Evolutionary conservation across 2,329 filamentous ascomycete species (phyloP).

Genomic region (Colletotrichum tropicicola): DNA sequence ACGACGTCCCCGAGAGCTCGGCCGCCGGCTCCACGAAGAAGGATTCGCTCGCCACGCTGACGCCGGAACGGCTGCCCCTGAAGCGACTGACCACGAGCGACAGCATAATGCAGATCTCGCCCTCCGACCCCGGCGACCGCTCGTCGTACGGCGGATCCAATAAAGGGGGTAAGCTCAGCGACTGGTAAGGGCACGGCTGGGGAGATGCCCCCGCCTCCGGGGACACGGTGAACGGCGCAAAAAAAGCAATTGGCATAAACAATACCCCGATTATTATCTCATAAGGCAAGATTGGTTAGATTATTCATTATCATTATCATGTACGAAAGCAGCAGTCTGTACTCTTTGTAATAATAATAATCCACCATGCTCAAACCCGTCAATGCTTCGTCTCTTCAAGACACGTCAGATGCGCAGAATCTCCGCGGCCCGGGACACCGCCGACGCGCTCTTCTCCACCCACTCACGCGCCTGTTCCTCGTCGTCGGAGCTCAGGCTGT

Average conservation of each 20-base stretch:
- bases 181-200: not conserved
- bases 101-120: not conserved
- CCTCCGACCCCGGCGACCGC: not conserved
- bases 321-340: not conserved
- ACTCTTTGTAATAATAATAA: not conserved
- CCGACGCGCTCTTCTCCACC: constrained; percentile 18
- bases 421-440: constrained; percentile 9
- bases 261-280: not conserved
- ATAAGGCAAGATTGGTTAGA: not conserved
- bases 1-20: not conserved
- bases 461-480: not conserved
- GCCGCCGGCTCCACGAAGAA: constrained; percentile 21
- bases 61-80: constrained; percentile 25
- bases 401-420: not conserved
- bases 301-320: not conserved
- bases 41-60: constrained; percentile 36
- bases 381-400: too few relatives aligned
- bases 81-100: constrained; percentile 8
- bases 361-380: too few relatives aligned
- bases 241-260: not conserved
- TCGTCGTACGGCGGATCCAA: not conserved
- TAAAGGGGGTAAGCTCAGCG: not conserved
- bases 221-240: not conserved
- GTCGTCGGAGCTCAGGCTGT: constrained; percentile 13
- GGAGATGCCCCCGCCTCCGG: too few relatives aligned